Evolutionary conservation across 305 asterid species (phyloP).

Genomic region (Fraxinus sp.): DNA sequence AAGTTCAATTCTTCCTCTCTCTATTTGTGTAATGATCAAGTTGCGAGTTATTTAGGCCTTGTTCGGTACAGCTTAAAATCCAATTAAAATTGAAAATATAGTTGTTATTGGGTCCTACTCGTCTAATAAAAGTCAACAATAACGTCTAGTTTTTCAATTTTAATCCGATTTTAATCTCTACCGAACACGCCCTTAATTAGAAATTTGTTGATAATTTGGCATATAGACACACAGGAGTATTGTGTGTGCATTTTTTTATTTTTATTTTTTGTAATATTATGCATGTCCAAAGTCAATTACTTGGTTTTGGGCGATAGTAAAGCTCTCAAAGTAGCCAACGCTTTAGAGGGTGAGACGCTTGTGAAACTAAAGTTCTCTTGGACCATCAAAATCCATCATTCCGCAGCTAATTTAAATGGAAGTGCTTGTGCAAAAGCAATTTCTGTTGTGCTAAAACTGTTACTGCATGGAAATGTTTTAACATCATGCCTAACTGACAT

Average conservation of each 20-base stretch:
- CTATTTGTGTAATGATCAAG: not conserved
- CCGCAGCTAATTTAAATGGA: not conserved
- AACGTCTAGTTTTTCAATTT: too few species aligned
- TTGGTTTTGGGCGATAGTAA: not conserved
- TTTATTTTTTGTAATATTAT: not conserved
- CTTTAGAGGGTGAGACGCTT: not conserved
- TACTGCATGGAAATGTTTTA: not conserved
- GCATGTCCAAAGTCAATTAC: not conserved
- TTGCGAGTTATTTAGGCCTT: not conserved
- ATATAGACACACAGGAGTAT: not conserved
- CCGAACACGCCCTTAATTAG: not conserved
- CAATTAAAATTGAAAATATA: too few species aligned
- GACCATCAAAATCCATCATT: not conserved
- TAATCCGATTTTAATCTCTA: too few species aligned
- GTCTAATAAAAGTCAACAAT: too few species aligned
- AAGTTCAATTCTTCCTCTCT: constrained; percentile 17
- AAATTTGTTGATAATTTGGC: not conserved
- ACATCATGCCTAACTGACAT: not conserved
- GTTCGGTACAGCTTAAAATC: too few species aligned
- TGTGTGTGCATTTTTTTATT: not conserved
- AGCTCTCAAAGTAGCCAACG: not conserved
- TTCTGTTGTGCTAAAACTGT: not conserved
- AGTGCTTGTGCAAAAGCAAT: not conserved
- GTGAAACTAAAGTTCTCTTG: not conserved
- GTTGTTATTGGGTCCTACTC: too few species aligned